Evolutionary conservation across 495 filamentous ascomycete species (phyloP).

Genomic region (Annulohypoxylon moriforme): DNA sequence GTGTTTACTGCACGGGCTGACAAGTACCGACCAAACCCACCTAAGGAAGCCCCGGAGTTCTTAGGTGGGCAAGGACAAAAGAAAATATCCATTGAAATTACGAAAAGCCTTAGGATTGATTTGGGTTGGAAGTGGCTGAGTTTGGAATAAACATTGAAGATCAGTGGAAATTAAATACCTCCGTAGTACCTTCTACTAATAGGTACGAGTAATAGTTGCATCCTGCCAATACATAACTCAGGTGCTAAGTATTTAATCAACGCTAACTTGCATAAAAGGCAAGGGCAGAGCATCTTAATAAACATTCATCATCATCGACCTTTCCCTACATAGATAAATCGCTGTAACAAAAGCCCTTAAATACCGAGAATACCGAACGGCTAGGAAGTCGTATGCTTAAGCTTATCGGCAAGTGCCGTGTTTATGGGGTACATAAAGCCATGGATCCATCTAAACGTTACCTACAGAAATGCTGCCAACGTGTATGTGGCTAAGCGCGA

Average conservation of each 20-base stretch:
- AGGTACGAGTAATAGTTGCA: neutral
- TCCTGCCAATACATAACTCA: neutral
- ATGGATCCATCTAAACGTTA: too few relatives aligned
- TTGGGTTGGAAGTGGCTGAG: slow-evolving; percentile 1
- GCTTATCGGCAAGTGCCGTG: slow-evolving; percentile 3
- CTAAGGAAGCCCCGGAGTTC: too few relatives aligned
- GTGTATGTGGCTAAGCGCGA: neutral
- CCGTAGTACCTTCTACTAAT: too few relatives aligned
- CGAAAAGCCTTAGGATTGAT: neutral
- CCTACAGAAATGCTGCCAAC: neutral
- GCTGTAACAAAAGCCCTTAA: neutral
- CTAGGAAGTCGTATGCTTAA: neutral
- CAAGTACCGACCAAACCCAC: neutral
- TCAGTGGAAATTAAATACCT: slow-evolving; percentile 16
- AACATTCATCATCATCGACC: neutral
- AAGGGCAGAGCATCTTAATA: neutral
- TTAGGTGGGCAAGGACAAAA: neutral
- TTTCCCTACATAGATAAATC: neutral
- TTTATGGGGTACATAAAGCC: neutral
- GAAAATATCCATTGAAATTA: neutral
- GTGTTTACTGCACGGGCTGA: neutral
- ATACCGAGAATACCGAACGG: neutral
- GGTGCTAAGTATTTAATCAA: neutral
- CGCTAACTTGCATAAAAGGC: slow-evolving; percentile 3
- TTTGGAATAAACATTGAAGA: slow-evolving; percentile 12